Evolutionary conservation across 2,329 filamentous ascomycete genomes (phyloP), one percentile per base, ranked within the genome.

Genomic region (Trichoderma semiorbis): DNA sequence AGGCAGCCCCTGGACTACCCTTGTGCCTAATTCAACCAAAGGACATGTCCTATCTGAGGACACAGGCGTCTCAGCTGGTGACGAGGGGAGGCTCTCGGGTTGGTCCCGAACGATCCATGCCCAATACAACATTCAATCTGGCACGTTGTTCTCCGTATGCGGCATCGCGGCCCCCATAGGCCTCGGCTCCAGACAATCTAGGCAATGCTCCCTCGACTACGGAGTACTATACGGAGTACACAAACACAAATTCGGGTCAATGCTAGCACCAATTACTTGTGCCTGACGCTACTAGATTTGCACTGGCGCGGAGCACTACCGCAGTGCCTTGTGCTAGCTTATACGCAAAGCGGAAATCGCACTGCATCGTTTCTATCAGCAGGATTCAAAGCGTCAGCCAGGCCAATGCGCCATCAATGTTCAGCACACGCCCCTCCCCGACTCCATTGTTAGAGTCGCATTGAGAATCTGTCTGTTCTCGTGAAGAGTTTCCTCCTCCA

Each of bases 41-140:
- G n/a, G 50, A 30, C 5, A 62, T 14, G 14, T 43, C 55, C 28
- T 24, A 53, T 62, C 43, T 26, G 57, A 53, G 39, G 30, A 34
- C 39, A 3, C 26, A 62, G 30, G 12, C 34, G 66, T 69, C 66
- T 69, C 66, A 69, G 39, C 57, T 61, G 30, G 12, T 53, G 55
- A 28, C 24, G 28, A 34, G 28, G 26, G 4, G 55, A 60, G 28
- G 26, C 55, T 69, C 26, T 32, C 34, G 43, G 39, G 11, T n/a
- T 69, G 66, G 57, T 61, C 28, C 66, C 57, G 57, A 62, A 53
- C 66, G 5, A 69, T 62, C 39, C 21, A 69, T 53, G 39, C 18
- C 39, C 36, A 53, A 34, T 53, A 61, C 57, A 26, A 62, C 66
- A 50, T 47, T 53, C 66, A 69, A 69, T 39, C 57, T 62, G 66